Evolutionary conservation across 2,329 filamentous ascomycete genomes (phyloP), one percentile per base, ranked within the genome.

Genomic region (Aspergillus floridensis): DNA sequence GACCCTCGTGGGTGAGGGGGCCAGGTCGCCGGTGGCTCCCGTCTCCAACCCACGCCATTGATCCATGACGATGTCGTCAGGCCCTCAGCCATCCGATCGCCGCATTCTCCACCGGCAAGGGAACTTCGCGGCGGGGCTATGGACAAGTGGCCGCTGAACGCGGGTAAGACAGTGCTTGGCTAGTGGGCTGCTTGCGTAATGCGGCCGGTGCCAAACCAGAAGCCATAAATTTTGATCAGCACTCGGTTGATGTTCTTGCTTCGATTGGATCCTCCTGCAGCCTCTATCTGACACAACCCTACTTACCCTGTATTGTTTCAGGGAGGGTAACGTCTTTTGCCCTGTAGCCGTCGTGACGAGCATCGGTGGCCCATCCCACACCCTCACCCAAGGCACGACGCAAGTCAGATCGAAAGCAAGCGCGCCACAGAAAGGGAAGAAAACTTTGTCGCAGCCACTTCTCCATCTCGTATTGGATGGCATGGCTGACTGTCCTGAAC

Each of bases 91-190:
- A 65, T 65, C 46, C 65, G 72, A 74, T 75, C 72, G 72, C 66
- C 71, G 69, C 69, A 71, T 72, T 71, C 72, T 62, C 72, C 73
- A 74, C 73, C 63, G 57, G 66, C 66, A 73, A 73, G 71, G 72
- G 72, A 74, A 72, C 68, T 63, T 65, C 58, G 64, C 63, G 58
- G 64, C 57, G 58, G 58, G 66, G 65, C 66, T 68, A 68, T 71
- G 68, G 67, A 68, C 67, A 71, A 70, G 65, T 68, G 66, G 65
- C 63, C 62, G 64, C 67, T 67, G 67, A 68, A 66, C 63, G 67
- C 66, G 67, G 69, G 67, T 66, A 67, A 62, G 44, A 49, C 66
- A 70, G 69, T 68, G 66, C 72, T 65, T 66, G 64, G 65, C 68
- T 60, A 59, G 62, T 56, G 63, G 65, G 48, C 66, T 70, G 72